phyloP scores from a whole-genome alignment of 208 protist species.

The Trypanosoma platydactyli region DNA sequence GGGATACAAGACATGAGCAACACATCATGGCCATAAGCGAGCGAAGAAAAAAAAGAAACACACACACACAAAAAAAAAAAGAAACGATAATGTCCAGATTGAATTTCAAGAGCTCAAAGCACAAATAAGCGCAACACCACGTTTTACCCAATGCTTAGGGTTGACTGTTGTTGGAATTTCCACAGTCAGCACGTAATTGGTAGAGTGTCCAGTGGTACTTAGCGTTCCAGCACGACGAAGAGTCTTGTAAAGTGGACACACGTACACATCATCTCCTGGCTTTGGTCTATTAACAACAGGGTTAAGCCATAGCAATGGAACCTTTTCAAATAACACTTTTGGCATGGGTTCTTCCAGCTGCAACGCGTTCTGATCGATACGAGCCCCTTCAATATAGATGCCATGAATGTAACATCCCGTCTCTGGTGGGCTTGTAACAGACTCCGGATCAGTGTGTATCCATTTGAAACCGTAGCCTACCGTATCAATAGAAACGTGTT shows the following conservation, averaged over 20 bases:
- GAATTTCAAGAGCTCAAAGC: constrained; percentile 61
- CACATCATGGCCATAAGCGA: too few relatives aligned
- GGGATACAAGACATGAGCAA: too few relatives aligned
- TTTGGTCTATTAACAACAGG: constrained; percentile 82
- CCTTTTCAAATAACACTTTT: constrained; percentile 92
- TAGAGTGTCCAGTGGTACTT: constrained; percentile 98
- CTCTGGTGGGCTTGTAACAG: constrained; percentile 52
- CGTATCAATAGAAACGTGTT: constrained; percentile 94
- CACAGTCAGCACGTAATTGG: constrained; percentile 96
- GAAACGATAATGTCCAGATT: too few relatives aligned
- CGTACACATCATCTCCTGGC: constrained; percentile 64
- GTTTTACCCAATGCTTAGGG: constrained; percentile 94
- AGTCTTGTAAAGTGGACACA: constrained; percentile 96
- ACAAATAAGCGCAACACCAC: constrained; percentile 91
- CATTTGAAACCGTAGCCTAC: constrained; percentile 94
- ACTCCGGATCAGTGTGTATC: constrained; percentile 40
- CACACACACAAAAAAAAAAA: too few relatives aligned
- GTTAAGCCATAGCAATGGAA: constrained; percentile 93
- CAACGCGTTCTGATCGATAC: constrained; percentile 64
- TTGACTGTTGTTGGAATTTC: constrained; percentile 92
- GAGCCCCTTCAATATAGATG: constrained; percentile 95
- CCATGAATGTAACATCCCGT: constrained; percentile 94
- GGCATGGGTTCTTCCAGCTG: constrained; percentile 87
- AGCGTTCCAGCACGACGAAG: constrained; percentile 93
- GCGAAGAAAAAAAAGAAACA: too few relatives aligned